phyloP scores from a whole-genome alignment of 2,329 filamentous ascomycete genomes.

The Pseudopyricularia cyperi region DNA sequence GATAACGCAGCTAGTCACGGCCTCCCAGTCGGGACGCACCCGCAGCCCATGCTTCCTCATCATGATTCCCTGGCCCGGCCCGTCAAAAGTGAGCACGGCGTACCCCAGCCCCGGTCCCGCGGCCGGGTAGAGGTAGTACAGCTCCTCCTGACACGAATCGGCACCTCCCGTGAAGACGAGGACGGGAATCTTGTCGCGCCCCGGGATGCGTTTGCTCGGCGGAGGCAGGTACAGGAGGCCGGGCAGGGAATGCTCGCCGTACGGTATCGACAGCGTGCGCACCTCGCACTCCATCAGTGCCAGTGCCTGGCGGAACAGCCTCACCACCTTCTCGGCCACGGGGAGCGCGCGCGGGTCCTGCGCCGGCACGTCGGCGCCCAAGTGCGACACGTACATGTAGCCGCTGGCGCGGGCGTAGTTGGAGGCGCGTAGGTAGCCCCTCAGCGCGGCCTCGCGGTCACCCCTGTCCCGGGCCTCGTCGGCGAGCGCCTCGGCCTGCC shows the following conservation, averaged over 20 bases:
- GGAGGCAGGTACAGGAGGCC: slow-evolving; percentile 15
- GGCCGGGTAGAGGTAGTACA: slow-evolving; percentile 13
- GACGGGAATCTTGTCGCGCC: slow-evolving; percentile 12
- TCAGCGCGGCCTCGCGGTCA: slow-evolving; percentile 7
- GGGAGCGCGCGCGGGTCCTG: slow-evolving; percentile 2
- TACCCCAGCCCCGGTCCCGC: slow-evolving; percentile 16
- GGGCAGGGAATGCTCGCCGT: slow-evolving; percentile 10
- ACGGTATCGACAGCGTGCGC: slow-evolving; percentile 15
- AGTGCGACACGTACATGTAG: slow-evolving; percentile 2
- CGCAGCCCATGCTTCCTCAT: slow-evolving; percentile 10
- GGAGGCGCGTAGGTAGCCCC: slow-evolving; percentile 17
- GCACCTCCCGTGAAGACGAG: slow-evolving; percentile 14
- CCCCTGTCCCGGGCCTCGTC: slow-evolving; percentile 10
- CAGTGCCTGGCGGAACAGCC: slow-evolving; percentile 1
- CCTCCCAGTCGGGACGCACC: slow-evolving; percentile 16
- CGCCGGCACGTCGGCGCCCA: not conserved
- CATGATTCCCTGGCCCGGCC: slow-evolving; percentile 22
- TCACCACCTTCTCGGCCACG: slow-evolving; percentile 1
- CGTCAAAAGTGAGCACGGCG: slow-evolving; percentile 24
- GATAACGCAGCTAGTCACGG: slow-evolving; percentile 10
- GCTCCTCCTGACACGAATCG: slow-evolving; percentile 19
- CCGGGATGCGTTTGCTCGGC: slow-evolving; percentile 4
- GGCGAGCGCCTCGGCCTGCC: slow-evolving; percentile 13
- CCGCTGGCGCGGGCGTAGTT: slow-evolving; percentile 14
- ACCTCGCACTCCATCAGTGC: slow-evolving; percentile 6